Evolutionary conservation across 2,329 filamentous ascomycete genomes (phyloP), one percentile per base, ranked within the genome.

Genomic region (Aspergillus sp.): DNA sequence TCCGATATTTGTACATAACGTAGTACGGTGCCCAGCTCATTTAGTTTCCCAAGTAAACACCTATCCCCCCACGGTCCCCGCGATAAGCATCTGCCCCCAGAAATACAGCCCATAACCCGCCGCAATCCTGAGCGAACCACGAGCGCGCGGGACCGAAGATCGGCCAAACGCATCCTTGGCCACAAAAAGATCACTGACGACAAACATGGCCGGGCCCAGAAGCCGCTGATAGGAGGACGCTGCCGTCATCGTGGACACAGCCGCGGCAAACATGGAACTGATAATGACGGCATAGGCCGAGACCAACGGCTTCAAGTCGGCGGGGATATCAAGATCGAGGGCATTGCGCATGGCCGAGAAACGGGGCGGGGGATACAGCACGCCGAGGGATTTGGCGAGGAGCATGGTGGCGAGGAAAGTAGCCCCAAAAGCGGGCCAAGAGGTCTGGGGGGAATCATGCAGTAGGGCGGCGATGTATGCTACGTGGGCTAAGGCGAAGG

Each of bases 111-210:
- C 49, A 41, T 39, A 49, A 2, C 49, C 49, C 10, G 41, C 25
- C 15, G 40, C 30, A 13, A 39, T 39, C 25, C 26, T 25, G 14
- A 44, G 8, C 38, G 37, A 48, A 3, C 39, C 41, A 15, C 42
- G 39, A 10, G 30, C 24, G 14, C 29, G 26, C 15, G 33, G 26
- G n/a, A 12, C 28, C 14, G 27, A 15, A 28, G 33, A 35, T 24
- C 22, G 42, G n/a, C 44, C 44, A 31, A 55, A 55, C 6, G 49
- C 46, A 39, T 51, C 49, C 31, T 44, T 51, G 3, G 52, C 52
- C 17, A 55, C 52, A 29, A 54, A 55, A 16, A 55, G 28, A 32
- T 55, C 51, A 30, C 49, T 53, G 8, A 47, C 33, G 7, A 54
- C 51, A 38, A 55, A 55, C 52, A 54, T 53, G 5, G 25, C 43